Base-by-base conservation (phyloP, 305 asterid genomes). In the Solanum hybrid region DNA sequence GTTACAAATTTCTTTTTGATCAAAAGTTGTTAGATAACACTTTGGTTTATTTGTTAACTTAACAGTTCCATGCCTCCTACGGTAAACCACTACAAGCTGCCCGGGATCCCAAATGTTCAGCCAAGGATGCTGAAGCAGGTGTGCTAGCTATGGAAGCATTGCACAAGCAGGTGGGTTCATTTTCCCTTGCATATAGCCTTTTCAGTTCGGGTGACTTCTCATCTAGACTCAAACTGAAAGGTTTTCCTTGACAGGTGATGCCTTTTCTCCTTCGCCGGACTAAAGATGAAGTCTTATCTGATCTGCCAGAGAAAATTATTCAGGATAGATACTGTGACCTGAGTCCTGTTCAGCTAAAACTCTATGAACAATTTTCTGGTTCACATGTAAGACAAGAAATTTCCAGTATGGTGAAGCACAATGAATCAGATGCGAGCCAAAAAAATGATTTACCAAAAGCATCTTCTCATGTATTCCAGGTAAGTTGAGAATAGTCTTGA, bases 381-480 rank as follows among this genome's bases (percentile, higher is more conserved):
- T 98, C 99, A 88, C 96, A 97, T 91, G 99, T 94, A 38, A 94
- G 93, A 89, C 95, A 97, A 91, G 99, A 98, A 92, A 94, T 98
- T 83, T 95, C 98, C 89, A 96, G 91, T 91, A 94, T 98, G 90
- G 98, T 98, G 89, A 95, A 95, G 93, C 89, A 82, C 95, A 95
- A 95, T 90, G 99, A 98, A 32, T 82, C 76, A 82, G 98, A 95
- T 90, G 79, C 93, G 72, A 96, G 93, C 92, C 97, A 89, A 91
- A 93, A 94, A 72, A 90, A 88, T n/a, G 79, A 91, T 32, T 89
- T 91, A 31, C 96, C 98, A 80, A 97, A 95, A 94, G 96, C 98
- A 76, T 95, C 99, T 92, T 86, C 99, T 87, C 99, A 98, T 94
- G 99, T 98, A 94, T 98, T 98, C 95, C 99, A 98, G 98, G 99